phyloP scores from a whole-genome alignment of 495 filamentous ascomycete genomes.

The Staphylotrichum tortipilum region DNA sequence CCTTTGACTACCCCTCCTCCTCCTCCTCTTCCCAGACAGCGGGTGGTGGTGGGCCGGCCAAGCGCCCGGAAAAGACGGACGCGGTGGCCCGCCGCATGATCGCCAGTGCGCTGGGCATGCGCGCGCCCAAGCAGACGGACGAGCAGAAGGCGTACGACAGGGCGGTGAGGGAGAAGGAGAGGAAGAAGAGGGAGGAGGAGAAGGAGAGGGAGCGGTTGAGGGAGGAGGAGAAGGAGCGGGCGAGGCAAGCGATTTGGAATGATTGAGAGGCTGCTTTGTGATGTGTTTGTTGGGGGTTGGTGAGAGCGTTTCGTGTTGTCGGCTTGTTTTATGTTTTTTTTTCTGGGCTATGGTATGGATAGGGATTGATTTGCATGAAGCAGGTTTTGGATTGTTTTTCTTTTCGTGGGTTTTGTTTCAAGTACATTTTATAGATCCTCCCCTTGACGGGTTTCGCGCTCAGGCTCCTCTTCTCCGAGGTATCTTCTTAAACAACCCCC shows the following conservation, averaged over 20 bases:
- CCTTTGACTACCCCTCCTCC: conserved; percentile 10
- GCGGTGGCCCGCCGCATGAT: conserved; percentile 87
- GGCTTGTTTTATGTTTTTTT: no score
- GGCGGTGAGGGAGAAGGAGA: conserved; percentile 77
- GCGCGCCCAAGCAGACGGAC: conserved; percentile 70
- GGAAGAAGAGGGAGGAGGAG: conserved; percentile 64
- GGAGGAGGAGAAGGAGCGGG: conserved; percentile 59
- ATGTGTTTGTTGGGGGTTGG: background rate
- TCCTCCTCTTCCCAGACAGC: no score
- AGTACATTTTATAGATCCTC: no score
- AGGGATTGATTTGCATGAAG: no score
- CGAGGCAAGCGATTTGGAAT: conserved; percentile 74
- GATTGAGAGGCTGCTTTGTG: conserved; percentile 42
- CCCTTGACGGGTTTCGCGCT: no score
- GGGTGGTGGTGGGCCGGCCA: conserved; percentile 16
- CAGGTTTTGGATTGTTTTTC: no score
- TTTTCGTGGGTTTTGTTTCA: no score
- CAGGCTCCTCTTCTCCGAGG: no score
- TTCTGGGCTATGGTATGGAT: no score
- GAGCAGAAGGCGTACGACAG: conserved; percentile 84
- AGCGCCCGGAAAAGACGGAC: conserved; percentile 82
- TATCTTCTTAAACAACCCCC: no score
- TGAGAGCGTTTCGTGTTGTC: no score
- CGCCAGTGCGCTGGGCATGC: conserved; percentile 76
- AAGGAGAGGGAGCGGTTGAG: conserved; percentile 54